A percentile compares a stretch with the other conserved stretches of the same genome.
Conservation (phyloP, 2,329 filamentous ascomycete species). For the Pseudophaeomoniella oleicola region DNA sequence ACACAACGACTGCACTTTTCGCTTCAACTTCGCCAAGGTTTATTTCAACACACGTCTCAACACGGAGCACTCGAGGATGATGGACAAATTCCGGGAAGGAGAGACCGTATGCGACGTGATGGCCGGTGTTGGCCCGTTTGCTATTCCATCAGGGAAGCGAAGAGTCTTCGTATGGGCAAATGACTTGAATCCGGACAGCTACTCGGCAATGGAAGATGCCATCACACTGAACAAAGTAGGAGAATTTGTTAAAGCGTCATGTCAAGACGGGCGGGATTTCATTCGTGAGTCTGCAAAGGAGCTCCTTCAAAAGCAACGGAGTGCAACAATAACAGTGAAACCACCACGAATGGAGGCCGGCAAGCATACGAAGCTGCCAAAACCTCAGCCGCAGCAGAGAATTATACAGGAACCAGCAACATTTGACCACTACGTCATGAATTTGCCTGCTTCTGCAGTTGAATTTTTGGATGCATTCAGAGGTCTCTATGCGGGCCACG, state of each 20-base stretch:
- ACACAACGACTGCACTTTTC: slow-evolving; percentile 74
- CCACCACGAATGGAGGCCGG: slow-evolving; percentile 14
- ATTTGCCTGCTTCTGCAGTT: slow-evolving; percentile 79
- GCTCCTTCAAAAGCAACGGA: slow-evolving; percentile 35
- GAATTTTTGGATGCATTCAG: slow-evolving; percentile 66
- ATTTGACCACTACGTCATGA: slow-evolving; percentile 95
- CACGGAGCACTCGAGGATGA: slow-evolving; percentile 71
- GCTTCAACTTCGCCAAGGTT: slow-evolving; percentile 88
- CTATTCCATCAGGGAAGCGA: slow-evolving; percentile 78
- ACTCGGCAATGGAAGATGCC: slow-evolving; percentile 54
- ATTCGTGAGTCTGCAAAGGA: slow-evolving; percentile 55
- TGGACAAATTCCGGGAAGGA: slow-evolving; percentile 61
- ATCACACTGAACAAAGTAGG: slow-evolving; percentile 66
- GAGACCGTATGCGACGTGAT: slow-evolving; percentile 93
- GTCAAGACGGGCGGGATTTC: slow-evolving; percentile 68
- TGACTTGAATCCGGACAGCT: slow-evolving; percentile 88
- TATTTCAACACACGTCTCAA: slow-evolving; percentile 96
- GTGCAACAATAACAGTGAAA: slow-evolving; percentile 33
- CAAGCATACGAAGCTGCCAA: slow-evolving; percentile 7
- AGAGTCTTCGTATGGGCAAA: slow-evolving; percentile 91
- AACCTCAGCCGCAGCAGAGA: slow-evolving; percentile 9
- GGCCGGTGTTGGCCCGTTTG: slow-evolving; percentile 93
- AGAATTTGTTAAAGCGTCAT: slow-evolving; percentile 63
- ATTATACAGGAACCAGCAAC: slow-evolving; percentile 47
- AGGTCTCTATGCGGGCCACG: slow-evolving; percentile 63